phyloP scores from a whole-genome alignment of 768 basidiomycete species.

The Boletus sp. region DNA sequence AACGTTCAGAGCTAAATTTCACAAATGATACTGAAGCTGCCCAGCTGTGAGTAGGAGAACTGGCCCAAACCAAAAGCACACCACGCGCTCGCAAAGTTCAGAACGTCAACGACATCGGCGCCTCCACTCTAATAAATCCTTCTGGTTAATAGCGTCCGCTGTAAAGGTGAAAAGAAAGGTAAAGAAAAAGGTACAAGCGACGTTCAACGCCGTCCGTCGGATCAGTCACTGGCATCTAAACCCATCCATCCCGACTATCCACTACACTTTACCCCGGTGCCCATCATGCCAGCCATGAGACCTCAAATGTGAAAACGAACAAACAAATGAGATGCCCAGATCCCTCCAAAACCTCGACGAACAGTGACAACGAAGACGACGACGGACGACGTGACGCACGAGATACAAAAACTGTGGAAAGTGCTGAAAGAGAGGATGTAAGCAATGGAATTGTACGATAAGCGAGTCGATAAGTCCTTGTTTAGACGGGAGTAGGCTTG shows the following conservation, averaged over 20 bases:
- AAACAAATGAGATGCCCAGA: constrained; percentile 2
- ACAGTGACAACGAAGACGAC: not conserved
- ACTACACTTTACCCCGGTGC: not conserved
- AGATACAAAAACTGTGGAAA: constrained; percentile 14
- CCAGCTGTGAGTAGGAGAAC: no score
- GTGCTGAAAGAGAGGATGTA: constrained; percentile 19
- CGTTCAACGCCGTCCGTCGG: constrained; percentile 14
- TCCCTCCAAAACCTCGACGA: constrained; percentile 1
- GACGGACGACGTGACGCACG: constrained; percentile 7
- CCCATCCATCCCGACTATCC: not conserved
- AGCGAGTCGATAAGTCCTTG: constrained; percentile 25
- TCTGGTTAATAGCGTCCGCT: constrained; percentile 18
- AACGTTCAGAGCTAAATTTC: no score
- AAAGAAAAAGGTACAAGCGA: constrained; percentile 18
- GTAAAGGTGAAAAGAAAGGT: not conserved
- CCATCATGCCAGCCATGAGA: not conserved
- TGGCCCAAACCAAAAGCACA: not conserved
- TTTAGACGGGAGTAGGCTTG: constrained; percentile 19
- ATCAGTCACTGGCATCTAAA: not conserved
- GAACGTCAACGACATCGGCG: not conserved
- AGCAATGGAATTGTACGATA: constrained; percentile 34
- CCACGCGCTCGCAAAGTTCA: not conserved
- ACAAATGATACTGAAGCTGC: not conserved
- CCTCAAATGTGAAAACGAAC: constrained; percentile 2
- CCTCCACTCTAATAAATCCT: constrained; percentile 12